These are phyloP conservation scores for Hyparrhenia diplandra DNA, from an alignment of 176 grass and related monocot species.

Conservation along the genomic window DNA sequence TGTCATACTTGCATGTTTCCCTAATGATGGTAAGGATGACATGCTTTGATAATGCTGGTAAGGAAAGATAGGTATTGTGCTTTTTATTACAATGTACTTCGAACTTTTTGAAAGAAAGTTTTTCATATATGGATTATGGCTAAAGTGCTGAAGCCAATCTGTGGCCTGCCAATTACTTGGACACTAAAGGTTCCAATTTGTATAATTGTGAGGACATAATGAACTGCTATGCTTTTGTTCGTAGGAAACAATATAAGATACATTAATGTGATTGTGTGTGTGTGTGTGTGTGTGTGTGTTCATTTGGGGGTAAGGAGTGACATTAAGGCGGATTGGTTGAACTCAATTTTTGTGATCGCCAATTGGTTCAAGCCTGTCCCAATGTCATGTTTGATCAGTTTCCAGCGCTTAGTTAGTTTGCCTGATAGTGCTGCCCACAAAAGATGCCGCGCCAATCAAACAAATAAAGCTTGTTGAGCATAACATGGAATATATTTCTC, in stretches of 20 bases:
- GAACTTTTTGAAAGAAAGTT: slow-evolving; percentile 2
- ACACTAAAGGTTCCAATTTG: background rate
- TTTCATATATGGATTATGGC: background rate
- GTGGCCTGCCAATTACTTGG: background rate
- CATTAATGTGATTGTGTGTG: background rate
- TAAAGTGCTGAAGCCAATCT: background rate
- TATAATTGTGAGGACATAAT: background rate
- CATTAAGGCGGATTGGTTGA: background rate
- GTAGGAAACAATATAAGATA: background rate
- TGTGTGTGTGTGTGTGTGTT: too few species aligned
- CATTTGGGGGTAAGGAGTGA: background rate
- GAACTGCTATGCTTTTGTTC: background rate
- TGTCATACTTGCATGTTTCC: slow-evolving; percentile 45
- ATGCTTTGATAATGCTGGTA: slow-evolving; percentile 52
- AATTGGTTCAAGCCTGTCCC: background rate
- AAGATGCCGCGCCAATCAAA: background rate
- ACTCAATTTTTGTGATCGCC: background rate
- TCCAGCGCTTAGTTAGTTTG: background rate
- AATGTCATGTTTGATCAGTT: background rate
- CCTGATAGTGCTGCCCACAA: background rate
- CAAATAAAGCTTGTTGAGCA: background rate
- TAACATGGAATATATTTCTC: background rate
- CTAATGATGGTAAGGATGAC: slow-evolving; percentile 46
- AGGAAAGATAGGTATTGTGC: slow-evolving; percentile 38
- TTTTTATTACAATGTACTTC: slow-evolving; percentile 31